Base-by-base conservation (phyloP, 768 basidiomycete species). In the Lactarius tabidus region DNA sequence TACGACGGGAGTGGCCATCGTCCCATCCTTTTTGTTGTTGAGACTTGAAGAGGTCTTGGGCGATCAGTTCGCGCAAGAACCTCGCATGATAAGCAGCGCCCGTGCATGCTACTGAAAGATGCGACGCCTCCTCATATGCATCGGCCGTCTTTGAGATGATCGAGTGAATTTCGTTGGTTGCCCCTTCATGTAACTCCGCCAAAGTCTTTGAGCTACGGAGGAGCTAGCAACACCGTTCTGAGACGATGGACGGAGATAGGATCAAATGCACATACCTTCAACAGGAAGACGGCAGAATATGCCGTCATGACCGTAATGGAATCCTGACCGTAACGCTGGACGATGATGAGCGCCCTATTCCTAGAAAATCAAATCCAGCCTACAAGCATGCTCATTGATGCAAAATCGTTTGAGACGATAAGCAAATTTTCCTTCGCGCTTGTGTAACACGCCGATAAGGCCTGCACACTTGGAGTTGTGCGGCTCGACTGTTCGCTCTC, bases 261-360 rank as follows among this genome's bases (percentile, higher is more conserved):
- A 69, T 75, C 59, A 35, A 23, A 53, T 43, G 31, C 41, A n/a
- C 15, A 28, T 72, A 89, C 92, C 81, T 82, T 87, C 69, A 93
- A 78, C 67, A 94, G 76, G 72, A 91, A 88, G 41, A 93, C 85
- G 23, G 91, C 91, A 55, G 89, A 85, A 71, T 93, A 93, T 29
- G 90, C 92, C 23, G 89, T 89, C 91, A 93, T 93, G 54, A 89
- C 84, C 9, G 88, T 87, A 66, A 91, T 85, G 6, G 89, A 88
- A 73, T 93, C 91, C 77, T 93, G 92, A 9, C 88, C 84, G 70
- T 93, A 94, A 53, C 88, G 87, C 91, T 93, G 73, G 18, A 62
- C 57, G 52, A 64, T 66, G 18, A 48, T 66, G 48, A 71, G 39
- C 70, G 68, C 56, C 26, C 52, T 35, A 15, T 57, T 8, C 14